Conservation (phyloP, 805 yeast species). For the Saccharomycopsis sp. region DNA sequence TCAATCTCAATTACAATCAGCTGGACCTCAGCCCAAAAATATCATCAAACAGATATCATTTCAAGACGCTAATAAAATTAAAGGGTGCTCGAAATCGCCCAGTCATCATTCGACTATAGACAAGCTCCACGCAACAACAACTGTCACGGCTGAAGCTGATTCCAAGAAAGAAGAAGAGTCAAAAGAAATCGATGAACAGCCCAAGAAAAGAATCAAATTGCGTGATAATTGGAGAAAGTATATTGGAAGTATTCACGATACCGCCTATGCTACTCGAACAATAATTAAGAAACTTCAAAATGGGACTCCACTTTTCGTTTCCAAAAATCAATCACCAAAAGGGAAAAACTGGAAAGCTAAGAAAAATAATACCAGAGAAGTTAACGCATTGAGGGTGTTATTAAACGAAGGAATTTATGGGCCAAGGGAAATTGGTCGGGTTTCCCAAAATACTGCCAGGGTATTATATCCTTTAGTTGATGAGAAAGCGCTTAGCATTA, state of each 20-base stretch:
- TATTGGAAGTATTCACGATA: background rate
- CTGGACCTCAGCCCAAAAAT: too few species aligned
- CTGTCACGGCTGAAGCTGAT: too few species aligned
- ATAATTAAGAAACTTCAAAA: background rate
- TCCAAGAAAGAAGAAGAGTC: too few species aligned
- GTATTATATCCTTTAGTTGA: conserved; percentile 61
- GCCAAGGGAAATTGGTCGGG: conserved; percentile 63
- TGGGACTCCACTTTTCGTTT: background rate
- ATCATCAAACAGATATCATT: too few species aligned
- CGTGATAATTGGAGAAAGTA: background rate
- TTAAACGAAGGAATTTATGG: conserved; percentile 24
- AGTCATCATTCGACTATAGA: too few species aligned
- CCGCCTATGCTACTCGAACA: background rate
- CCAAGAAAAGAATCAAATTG: too few species aligned
- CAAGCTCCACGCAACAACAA: too few species aligned
- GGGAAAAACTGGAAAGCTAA: conserved; percentile 23
- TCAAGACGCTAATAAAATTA: too few species aligned
- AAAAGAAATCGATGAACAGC: too few species aligned
- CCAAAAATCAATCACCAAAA: conserved; percentile 18
- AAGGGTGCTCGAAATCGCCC: too few species aligned
- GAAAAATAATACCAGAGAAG: conserved; percentile 23
- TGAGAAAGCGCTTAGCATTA: conserved; percentile 45
- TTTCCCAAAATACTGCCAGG: conserved; percentile 62
- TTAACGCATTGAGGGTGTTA: conserved; percentile 28
- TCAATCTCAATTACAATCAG: too few species aligned